Evolutionary conservation across 2,329 filamentous ascomycete genomes (phyloP).

Genomic region (Phyllosticta paracitricarpa): DNA sequence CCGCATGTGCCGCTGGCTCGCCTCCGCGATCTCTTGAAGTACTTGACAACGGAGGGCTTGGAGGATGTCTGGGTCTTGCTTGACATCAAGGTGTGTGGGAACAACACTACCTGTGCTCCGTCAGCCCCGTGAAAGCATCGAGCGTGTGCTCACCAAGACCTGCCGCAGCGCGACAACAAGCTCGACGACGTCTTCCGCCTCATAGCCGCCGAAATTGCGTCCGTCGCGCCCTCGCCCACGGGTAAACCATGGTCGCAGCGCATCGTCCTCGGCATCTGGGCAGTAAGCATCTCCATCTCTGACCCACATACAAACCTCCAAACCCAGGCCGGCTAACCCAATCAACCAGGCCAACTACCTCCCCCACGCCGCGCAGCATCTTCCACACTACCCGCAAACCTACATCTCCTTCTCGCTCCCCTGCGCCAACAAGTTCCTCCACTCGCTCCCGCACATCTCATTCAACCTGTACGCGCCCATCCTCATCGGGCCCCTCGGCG

Average conservation of each 20-base stretch:
- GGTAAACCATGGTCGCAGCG: slow-evolving; percentile 57
- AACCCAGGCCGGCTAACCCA: neutral
- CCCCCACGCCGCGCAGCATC: slow-evolving; percentile 48
- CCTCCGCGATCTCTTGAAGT: slow-evolving; percentile 63
- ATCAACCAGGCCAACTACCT: slow-evolving; percentile 52
- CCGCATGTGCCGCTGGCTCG: slow-evolving; percentile 66
- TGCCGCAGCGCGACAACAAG: slow-evolving; percentile 54
- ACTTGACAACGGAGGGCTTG: slow-evolving; percentile 53
- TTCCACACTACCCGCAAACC: slow-evolving; percentile 54
- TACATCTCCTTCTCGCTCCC: slow-evolving; percentile 57
- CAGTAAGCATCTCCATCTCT: slow-evolving; percentile 33
- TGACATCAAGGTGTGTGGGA: slow-evolving; percentile 65
- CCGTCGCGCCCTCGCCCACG: slow-evolving; percentile 33
- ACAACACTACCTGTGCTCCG: neutral
- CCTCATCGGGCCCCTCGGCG: slow-evolving; percentile 59
- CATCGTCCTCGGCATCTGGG: slow-evolving; percentile 76
- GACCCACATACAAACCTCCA: slow-evolving; percentile 1
- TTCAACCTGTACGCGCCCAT: slow-evolving; percentile 68
- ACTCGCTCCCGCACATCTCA: slow-evolving; percentile 51
- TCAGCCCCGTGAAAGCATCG: too few species aligned
- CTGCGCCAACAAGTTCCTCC: slow-evolving; percentile 65
- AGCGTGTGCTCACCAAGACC: slow-evolving; percentile 1
- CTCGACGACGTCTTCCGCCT: slow-evolving; percentile 59
- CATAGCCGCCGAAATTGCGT: slow-evolving; percentile 54
- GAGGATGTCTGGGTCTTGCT: slow-evolving; percentile 71